Evolutionary conservation across 345 rosid species (phyloP).

Genomic region (Erodium maritimum): DNA sequence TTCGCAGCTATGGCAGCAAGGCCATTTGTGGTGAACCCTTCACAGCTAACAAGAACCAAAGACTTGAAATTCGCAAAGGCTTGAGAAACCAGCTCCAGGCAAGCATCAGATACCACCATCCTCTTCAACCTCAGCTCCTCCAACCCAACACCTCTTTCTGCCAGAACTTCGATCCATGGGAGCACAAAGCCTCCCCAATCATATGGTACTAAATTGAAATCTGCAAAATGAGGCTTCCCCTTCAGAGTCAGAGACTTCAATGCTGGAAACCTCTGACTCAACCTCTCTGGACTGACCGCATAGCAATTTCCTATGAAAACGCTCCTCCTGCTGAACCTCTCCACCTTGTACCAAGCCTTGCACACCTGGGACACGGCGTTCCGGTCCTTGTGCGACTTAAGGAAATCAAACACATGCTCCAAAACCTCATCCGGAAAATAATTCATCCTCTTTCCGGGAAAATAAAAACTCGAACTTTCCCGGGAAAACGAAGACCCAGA

Average conservation of each 20-base stretch:
- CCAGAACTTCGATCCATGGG: slow-evolving; percentile 83
- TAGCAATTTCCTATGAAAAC: slow-evolving; percentile 92
- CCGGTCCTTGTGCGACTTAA: slow-evolving; percentile 57
- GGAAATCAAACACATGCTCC: slow-evolving; percentile 77
- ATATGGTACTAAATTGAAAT: slow-evolving; percentile 73
- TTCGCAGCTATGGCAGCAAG: slow-evolving; percentile 81
- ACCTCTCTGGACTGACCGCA: slow-evolving; percentile 62
- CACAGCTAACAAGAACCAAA: slow-evolving; percentile 89
- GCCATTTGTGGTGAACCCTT: slow-evolving; percentile 91
- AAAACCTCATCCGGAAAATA: slow-evolving; percentile 92
- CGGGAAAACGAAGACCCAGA: not conserved
- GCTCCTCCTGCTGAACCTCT: slow-evolving; percentile 47
- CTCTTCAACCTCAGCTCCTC: slow-evolving; percentile 95
- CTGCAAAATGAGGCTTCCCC: slow-evolving; percentile 98
- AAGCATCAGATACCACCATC: slow-evolving; percentile 81
- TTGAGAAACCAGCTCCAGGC: slow-evolving; percentile 64
- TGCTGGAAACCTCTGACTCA: slow-evolving; percentile 60
- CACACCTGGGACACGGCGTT: slow-evolving; percentile 77
- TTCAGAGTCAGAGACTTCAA: slow-evolving; percentile 62
- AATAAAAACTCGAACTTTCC: not conserved
- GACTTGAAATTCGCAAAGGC: slow-evolving; percentile 71
- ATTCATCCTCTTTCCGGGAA: slow-evolving; percentile 34
- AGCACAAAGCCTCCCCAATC: slow-evolving; percentile 78
- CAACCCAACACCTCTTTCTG: slow-evolving; percentile 37
- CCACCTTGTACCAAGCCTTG: slow-evolving; percentile 83